Base-by-base conservation (phyloP, 768 basidiomycete genomes). In the Cystobasidium ongulense region DNA sequence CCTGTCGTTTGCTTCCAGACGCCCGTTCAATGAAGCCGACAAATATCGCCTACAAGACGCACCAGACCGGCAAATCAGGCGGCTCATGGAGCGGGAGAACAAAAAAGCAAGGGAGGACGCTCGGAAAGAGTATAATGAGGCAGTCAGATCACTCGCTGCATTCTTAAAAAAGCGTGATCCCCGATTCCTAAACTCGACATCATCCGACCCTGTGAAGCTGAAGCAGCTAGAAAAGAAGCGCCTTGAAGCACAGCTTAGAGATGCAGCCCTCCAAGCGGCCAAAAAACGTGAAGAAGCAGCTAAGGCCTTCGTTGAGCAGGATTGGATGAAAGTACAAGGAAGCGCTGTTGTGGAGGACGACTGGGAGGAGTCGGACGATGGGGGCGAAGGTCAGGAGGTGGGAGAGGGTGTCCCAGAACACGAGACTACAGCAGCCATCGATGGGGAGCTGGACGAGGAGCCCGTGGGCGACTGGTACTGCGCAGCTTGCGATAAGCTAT, bases 61-160 rank as follows among this genome's bases (percentile, higher is more conserved):
- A 0, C 90, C 91, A 1, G 94, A 97, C 81, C 84, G 96, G 23
- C 86, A 88, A 31, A 86, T 90, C 46, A 85, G 92, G 78, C 86
- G 96, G 87, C 79, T 92, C 57, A 93, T 98, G 90, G 96, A 98
- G 80, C 91, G 88, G 78, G 96, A 97, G 76, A 98, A 99, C 81
- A 91, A 90, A 81, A 93, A 93, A 79, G 87, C 87, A 1, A 85
- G 93, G 17, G 92, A 96, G 33, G 89, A 92, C 43, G 89, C 89
- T 5, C 86, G 89, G 43, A 86, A 86, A 79, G 94, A 98, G 74
- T 98, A 95, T 81, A 97, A 92, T 78, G 94, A 97, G 46, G 89
- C 88, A 3, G 85, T 99, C 33, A 84, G 89, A 35, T 39, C 29
- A 7, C 63, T 80, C 13, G 79, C 78, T n/a, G n/a, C 74, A 1